phyloP scores from a whole-genome alignment of 106 monocot genomes.

The Acorus gramineus region DNA sequence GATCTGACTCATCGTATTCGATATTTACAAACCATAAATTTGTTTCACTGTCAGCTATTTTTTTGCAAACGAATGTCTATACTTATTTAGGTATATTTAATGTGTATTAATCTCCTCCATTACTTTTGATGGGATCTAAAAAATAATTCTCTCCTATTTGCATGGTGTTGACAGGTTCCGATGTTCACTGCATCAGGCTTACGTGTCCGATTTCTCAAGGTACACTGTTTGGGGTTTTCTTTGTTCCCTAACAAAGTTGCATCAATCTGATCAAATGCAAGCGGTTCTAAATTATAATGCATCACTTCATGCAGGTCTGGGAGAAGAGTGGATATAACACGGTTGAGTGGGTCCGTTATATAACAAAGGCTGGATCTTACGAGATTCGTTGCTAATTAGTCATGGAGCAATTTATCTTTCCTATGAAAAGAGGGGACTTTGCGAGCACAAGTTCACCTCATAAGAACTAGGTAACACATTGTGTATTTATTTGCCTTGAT shows the following conservation, averaged over 20 bases:
- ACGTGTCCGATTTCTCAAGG: conserved; percentile 93
- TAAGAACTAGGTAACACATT: too few species aligned
- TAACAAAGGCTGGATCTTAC: conserved; percentile 94
- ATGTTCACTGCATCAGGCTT: conserved; percentile 99
- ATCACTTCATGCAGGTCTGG: conserved; percentile 57
- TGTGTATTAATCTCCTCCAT: background rate
- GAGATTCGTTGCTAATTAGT: conserved; percentile 71
- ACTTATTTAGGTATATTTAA: too few species aligned
- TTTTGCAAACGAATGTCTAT: too few species aligned
- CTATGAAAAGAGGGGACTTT: too few species aligned
- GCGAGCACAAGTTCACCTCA: too few species aligned
- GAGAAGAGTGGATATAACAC: conserved; percentile 99
- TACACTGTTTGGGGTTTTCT: conserved; percentile 8
- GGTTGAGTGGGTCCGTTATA: conserved; percentile 98
- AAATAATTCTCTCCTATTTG: background rate
- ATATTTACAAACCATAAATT: too few species aligned
- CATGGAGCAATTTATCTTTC: too few species aligned
- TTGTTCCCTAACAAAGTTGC: background rate
- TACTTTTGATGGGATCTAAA: background rate
- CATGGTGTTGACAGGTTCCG: conserved; percentile 56
- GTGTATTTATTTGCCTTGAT: too few species aligned
- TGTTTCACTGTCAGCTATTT: too few species aligned
- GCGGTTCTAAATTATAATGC: background rate
- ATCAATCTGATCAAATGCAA: background rate
- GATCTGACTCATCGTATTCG: too few species aligned